Evolutionary conservation across 2,329 filamentous ascomycete genomes (phyloP).

Genomic region (Apiospora sp.): DNA sequence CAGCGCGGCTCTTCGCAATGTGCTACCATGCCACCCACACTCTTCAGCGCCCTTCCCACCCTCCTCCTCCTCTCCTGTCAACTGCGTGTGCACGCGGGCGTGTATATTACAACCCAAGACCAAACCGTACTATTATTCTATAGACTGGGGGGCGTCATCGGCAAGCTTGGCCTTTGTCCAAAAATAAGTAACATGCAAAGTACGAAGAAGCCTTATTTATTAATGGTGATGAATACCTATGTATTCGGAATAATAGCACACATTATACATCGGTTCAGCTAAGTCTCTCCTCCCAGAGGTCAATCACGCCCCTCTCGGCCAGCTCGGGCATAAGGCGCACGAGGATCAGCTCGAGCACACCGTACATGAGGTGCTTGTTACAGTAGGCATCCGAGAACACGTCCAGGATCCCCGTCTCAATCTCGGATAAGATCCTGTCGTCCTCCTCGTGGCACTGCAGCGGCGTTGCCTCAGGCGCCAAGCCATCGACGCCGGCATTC

Average conservation of each 20-base stretch:
- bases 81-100: constrained; percentile 13
- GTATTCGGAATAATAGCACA: background rate
- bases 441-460: constrained; percentile 41
- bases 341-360: constrained; percentile 82
- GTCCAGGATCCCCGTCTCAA: constrained; percentile 72
- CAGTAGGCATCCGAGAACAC: constrained; percentile 84
- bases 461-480: background rate
- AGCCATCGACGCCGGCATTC: constrained; percentile 10
- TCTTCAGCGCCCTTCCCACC: background rate
- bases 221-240: background rate
- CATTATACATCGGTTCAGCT: constrained; percentile 32
- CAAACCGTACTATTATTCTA: background rate
- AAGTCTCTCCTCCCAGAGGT: constrained; percentile 78
- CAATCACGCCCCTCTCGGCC: constrained; percentile 72
- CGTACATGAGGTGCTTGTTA: constrained; percentile 91
- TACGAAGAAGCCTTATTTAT: background rate
- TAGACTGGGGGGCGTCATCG: constrained; percentile 7
- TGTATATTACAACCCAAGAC: background rate
- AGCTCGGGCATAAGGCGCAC: constrained; percentile 86
- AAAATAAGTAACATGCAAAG: background rate
- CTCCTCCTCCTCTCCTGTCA: background rate
- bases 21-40: constrained; percentile 4
- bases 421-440: constrained; percentile 61
- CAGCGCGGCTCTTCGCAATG: constrained; percentile 21
- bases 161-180: background rate